phyloP scores from a whole-genome alignment of 2,329 filamentous ascomycete genomes.

The Cryphonectria nitschkei region DNA sequence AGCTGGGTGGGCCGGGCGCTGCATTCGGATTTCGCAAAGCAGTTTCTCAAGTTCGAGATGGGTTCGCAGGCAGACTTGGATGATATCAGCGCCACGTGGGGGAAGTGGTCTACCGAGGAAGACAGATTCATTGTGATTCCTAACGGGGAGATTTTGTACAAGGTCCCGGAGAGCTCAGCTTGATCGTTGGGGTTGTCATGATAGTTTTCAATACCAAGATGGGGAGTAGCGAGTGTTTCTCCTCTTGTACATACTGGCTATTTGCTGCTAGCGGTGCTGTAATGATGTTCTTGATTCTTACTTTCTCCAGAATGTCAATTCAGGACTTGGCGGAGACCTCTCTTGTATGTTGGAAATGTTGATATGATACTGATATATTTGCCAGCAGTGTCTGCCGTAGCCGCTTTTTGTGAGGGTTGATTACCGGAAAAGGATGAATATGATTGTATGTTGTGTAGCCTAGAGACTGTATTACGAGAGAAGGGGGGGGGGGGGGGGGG shows the following conservation, averaged over 20 bases:
- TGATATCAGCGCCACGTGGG: conserved; percentile 17
- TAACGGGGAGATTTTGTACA: conserved; percentile 25
- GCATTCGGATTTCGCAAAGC: conserved; percentile 23
- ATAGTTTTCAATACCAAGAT: not conserved
- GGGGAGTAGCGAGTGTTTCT: no score
- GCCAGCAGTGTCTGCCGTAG: no score
- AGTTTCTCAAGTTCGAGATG: conserved; percentile 8
- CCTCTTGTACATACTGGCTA: not conserved
- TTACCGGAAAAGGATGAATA: no score
- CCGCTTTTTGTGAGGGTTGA: no score
- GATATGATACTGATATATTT: no score
- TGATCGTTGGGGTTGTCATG: not conserved
- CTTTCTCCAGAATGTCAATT: no score
- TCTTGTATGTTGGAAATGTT: no score
- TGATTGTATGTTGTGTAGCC: no score
- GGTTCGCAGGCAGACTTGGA: conserved; percentile 23
- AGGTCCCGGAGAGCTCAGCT: conserved; percentile 12
- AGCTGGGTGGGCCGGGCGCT: conserved; percentile 23
- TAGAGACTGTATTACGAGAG: no score
- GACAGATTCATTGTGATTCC: conserved; percentile 23
- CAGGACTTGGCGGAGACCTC: no score
- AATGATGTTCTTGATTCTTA: not conserved
- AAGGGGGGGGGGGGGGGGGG: no score
- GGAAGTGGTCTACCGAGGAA: conserved; percentile 18
- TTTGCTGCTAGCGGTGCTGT: no score